Conservation (phyloP, 805 yeast species). For the Ogataea neopini region DNA sequence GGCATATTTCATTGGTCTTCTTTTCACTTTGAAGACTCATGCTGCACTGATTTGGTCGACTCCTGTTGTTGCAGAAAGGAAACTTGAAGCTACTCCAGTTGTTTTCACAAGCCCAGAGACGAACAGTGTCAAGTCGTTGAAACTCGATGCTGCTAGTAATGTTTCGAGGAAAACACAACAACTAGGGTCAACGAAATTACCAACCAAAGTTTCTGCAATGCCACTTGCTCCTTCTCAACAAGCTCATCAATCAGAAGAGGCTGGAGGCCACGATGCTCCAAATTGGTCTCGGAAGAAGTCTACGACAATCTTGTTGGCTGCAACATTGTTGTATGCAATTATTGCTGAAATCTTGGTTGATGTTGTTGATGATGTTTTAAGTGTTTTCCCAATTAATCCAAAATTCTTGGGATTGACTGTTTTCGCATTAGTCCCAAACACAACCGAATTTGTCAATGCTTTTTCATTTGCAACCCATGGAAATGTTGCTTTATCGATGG, state of each 20-base stretch:
- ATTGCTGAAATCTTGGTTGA: conserved; percentile 94
- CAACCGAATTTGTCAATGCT: conserved; percentile 96
- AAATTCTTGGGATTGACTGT: conserved; percentile 91
- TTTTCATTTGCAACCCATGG: conserved; percentile 96
- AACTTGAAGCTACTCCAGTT: conserved; percentile 12
- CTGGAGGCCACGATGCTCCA: conserved; percentile 91
- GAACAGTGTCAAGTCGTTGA: conserved; percentile 30
- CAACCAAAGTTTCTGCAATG: neutral
- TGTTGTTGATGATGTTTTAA: conserved; percentile 85
- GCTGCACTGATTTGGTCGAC: conserved; percentile 95
- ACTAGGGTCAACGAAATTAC: neutral
- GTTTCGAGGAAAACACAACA: conserved; percentile 13
- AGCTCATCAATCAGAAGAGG: conserved; percentile 22
- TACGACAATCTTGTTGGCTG: conserved; percentile 74
- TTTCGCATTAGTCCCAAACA: conserved; percentile 94
- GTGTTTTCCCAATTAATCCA: conserved; percentile 79
- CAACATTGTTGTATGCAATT: conserved; percentile 85
- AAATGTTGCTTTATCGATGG: conserved; percentile 95
- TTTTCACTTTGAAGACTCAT: conserved; percentile 93
- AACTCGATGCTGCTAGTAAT: conserved; percentile 16
- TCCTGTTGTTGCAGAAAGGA: conserved; percentile 45
- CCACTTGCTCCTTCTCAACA: conserved; percentile 3
- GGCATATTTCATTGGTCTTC: conserved; percentile 84
- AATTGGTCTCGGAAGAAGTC: conserved; percentile 92
- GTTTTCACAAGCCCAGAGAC: conserved; percentile 14